Conservation (phyloP, 352 stramenopile genomes). For the Blastocystis sp. region DNA sequence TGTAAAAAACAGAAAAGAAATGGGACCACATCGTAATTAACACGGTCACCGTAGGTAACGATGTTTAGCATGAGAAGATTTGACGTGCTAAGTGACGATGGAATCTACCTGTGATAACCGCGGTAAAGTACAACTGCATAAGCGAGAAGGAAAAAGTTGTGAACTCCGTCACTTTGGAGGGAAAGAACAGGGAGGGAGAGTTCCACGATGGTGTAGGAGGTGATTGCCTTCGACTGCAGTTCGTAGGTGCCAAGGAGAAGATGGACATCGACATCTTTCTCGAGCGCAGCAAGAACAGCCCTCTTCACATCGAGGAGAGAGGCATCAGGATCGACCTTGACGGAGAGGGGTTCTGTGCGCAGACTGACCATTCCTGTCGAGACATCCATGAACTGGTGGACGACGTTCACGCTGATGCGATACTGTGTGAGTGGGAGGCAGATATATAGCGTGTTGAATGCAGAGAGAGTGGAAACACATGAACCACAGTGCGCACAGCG, state of each 20-base stretch:
- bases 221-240: not conserved
- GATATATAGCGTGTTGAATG: constrained; percentile 1
- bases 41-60: not conserved
- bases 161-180: not conserved
- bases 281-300: not conserved
- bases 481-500: not conserved
- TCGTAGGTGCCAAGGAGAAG: not conserved
- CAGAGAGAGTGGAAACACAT: not conserved
- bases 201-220: not conserved
- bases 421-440: not conserved
- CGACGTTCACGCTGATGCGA: not conserved
- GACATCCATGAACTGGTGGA: not conserved
- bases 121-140: not conserved
- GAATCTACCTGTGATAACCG: not conserved
- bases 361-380: not conserved
- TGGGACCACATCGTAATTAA: not conserved
- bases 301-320: not conserved
- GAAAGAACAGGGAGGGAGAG: not conserved
- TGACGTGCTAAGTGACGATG: not conserved
- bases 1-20: not conserved
- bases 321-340: not conserved
- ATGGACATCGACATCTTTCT: not conserved
- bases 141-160: not conserved
- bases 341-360: not conserved
- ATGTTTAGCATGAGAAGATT: not conserved